phyloP scores from a whole-genome alignment of 208 protist genomes.

The Crithidia sp. region DNA sequence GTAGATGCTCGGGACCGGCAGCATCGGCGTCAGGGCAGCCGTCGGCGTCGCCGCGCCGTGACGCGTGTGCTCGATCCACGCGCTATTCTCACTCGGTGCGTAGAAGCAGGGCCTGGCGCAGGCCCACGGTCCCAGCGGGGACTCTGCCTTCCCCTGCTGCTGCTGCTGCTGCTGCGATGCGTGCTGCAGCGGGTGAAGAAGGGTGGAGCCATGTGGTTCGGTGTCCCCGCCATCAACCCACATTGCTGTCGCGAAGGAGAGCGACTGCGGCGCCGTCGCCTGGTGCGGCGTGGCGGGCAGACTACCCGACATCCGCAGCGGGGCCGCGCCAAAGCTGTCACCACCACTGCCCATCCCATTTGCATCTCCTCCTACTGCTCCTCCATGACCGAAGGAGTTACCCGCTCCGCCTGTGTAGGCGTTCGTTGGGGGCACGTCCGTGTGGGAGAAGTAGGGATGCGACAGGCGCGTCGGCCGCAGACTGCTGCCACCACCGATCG shows the following conservation, averaged over 20 bases:
- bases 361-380: too few relatives aligned
- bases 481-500: not conserved
- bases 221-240: conserved; percentile 9
- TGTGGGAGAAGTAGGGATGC: not conserved
- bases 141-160: conserved; percentile 6
- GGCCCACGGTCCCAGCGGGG: conserved; percentile 4
- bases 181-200: conserved; percentile 4
- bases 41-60: conserved; percentile 7
- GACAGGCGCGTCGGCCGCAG: not conserved
- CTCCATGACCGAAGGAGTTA: not conserved
- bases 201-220: not conserved
- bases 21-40: conserved; percentile 11
- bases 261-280: not conserved
- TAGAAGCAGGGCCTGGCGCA: conserved; percentile 19
- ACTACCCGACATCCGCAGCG: not conserved
- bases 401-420: conserved; percentile 1
- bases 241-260: conserved; percentile 12
- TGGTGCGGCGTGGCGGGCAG: conserved; percentile 4
- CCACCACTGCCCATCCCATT: not conserved
- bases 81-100: conserved; percentile 25
- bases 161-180: conserved; percentile 1
- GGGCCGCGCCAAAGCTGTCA: not conserved
- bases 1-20: conserved; percentile 1
- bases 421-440: not conserved
- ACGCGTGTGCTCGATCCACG: conserved; percentile 24